phyloP scores from a whole-genome alignment of 192 early-diverging fungal genomes.

The Piromyces finnis region DNA sequence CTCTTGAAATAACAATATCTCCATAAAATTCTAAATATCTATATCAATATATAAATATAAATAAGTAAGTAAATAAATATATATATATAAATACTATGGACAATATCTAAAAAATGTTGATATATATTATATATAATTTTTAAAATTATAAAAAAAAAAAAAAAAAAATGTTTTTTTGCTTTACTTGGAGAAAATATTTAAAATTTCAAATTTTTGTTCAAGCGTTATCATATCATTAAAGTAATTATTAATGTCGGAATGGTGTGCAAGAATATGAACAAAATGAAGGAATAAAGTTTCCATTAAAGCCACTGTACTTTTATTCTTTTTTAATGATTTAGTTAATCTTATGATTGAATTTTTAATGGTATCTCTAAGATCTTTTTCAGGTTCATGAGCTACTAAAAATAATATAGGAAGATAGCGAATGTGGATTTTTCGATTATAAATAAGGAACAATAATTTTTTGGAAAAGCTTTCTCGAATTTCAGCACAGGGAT shows the following conservation, averaged over 20 bases:
- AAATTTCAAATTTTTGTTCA: neutral
- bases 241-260: neutral
- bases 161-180: no score
- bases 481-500: conserved; percentile 66
- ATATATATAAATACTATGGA: no score
- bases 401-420: conserved; percentile 51
- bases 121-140: no score
- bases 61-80: no score
- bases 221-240: neutral
- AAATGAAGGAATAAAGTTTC: neutral
- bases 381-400: conserved; percentile 70
- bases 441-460: conserved; percentile 39
- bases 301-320: neutral
- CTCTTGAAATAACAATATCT: conserved; percentile 48
- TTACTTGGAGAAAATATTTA: neutral
- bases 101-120: no score
- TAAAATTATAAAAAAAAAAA: no score
- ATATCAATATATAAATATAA: no score
- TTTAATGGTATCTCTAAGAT: conserved; percentile 27
- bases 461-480: conserved; percentile 48
- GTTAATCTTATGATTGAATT: neutral
- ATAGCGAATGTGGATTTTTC: conserved; percentile 49
- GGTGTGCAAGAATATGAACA: neutral
- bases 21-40: conserved; percentile 49
- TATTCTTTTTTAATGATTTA: neutral